phyloP scores from a whole-genome alignment of 1,139 yeast species.

The Hyphopichia pseudoburtonii region DNA sequence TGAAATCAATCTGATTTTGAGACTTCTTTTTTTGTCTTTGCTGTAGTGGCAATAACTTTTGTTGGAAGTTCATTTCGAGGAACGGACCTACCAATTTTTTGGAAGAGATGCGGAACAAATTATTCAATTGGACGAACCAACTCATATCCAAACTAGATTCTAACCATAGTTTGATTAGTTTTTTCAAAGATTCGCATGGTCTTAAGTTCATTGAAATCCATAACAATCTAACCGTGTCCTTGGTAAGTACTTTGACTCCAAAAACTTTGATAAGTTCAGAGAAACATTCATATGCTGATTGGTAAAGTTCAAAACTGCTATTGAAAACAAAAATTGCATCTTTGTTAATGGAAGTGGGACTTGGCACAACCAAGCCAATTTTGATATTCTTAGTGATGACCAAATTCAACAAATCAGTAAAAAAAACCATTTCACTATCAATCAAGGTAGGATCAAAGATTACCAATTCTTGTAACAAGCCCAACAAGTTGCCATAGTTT shows the following conservation, averaged over 20 bases:
- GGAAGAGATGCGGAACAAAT: slow-evolving; percentile 38
- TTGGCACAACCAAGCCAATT: slow-evolving; percentile 30
- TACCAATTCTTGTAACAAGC: slow-evolving; percentile 38
- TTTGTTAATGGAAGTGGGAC: slow-evolving; percentile 35
- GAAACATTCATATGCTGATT: slow-evolving; percentile 40
- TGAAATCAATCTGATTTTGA: slow-evolving; percentile 35
- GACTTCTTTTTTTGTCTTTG: slow-evolving; percentile 44
- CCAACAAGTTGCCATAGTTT: slow-evolving; percentile 26
- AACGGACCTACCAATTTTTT: slow-evolving; percentile 41
- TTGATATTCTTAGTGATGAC: slow-evolving; percentile 40
- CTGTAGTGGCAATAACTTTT: slow-evolving; percentile 42
- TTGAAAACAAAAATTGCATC: slow-evolving; percentile 43
- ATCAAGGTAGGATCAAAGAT: slow-evolving; percentile 41
- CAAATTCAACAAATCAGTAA: slow-evolving; percentile 30
- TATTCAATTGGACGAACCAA: slow-evolving; percentile 43
- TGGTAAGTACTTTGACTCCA: slow-evolving; percentile 34
- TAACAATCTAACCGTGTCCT: slow-evolving; percentile 36
- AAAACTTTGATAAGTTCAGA: slow-evolving; percentile 40
- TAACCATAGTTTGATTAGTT: slow-evolving; percentile 39
- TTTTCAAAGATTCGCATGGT: slow-evolving; percentile 39
- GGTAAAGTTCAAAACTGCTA: slow-evolving; percentile 35
- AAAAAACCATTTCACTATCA: slow-evolving; percentile 30
- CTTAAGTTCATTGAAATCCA: slow-evolving; percentile 47
- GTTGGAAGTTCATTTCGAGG: slow-evolving; percentile 40
- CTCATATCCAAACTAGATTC: slow-evolving; percentile 36